Base-by-base conservation (phyloP, 2,329 filamentous ascomycete species). In the Didymella segeticola region DNA sequence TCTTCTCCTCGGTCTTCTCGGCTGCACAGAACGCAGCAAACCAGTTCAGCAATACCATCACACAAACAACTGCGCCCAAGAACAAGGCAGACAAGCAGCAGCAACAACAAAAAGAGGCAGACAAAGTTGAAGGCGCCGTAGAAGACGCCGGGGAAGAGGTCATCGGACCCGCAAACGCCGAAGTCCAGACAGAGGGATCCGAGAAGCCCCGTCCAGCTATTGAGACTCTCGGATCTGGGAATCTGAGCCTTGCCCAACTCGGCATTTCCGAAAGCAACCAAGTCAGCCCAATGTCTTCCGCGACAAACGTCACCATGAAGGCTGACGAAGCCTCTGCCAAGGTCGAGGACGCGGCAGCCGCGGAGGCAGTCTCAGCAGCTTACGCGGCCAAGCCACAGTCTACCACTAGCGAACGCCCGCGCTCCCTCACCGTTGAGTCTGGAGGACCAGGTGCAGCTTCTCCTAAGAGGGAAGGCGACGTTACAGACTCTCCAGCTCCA, bases 1-100 rank as follows among this genome's bases (percentile, higher is more conserved):
- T 99, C 78, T 98, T 99, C 76, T 96, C 91, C 4, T 93, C 90
- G 22, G 90, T 99, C 70, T 86, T 99, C 60, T 93, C 91, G 33
- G 93, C 89, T 38, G 95, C 95, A 15, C 93, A 98, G 75, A 97
- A 89, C 82, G 93, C 93, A 36, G 92, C 93, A 12, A 91, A 80
- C 60, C 87, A 85, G 15, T 74, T 93, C 4, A 91, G 83, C 63
- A 90, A 84, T 59, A 91, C 87, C 41, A 88, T 97, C 39, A 85
- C 86, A 42, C 93, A 86, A 70, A 83, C 82, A 4, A 79, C 76
- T 27, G 77, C 82, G 25, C 57, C 66, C 7, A 83, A 83, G 43
- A 82, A 77, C 60, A 61, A 64, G 38, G 42, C 43, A 10, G 60
- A 49, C 22, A 45, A 43, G 33, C 47, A 43, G 17, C 54, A 34